A percentile compares a stretch with the other conserved stretches of the same genome.
Conservation (phyloP, 495 filamentous ascomycete genomes). For the Neurospora sublineolata region DNA sequence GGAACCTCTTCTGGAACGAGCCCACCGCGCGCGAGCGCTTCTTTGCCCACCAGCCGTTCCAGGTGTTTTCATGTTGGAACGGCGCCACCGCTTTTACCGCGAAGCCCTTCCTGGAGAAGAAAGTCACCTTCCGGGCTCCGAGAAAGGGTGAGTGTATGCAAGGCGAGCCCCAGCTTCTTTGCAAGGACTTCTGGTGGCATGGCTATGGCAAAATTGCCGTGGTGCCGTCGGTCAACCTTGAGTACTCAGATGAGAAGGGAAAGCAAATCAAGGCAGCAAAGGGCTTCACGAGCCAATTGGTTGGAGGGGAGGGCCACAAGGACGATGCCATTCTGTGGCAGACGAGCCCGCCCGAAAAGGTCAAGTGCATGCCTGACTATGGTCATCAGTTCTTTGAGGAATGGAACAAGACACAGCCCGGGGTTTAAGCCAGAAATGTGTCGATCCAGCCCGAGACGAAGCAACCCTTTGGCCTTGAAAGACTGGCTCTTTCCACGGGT, state of each 20-base stretch:
- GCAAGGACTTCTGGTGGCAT: slow-evolving; percentile 37
- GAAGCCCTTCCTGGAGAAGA: slow-evolving; percentile 20
- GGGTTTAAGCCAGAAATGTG: background rate
- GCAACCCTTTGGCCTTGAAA: background rate
- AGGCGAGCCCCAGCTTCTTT: slow-evolving; percentile 37
- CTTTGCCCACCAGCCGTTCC: slow-evolving; percentile 27
- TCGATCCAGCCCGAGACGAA: background rate
- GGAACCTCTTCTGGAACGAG: slow-evolving; percentile 39
- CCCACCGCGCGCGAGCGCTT: slow-evolving; percentile 16
- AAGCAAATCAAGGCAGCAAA: slow-evolving; percentile 28
- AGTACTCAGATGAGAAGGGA: slow-evolving; percentile 28
- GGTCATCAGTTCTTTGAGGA: slow-evolving; percentile 12
- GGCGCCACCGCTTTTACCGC: slow-evolving; percentile 27
- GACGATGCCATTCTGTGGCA: slow-evolving; percentile 11
- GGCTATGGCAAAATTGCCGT: slow-evolving; percentile 38
- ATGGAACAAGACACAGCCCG: slow-evolving; percentile 17
- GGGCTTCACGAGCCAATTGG: slow-evolving; percentile 27
- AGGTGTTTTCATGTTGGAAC: slow-evolving; percentile 47
- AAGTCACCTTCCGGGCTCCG: slow-evolving; percentile 23
- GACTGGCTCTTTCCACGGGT: background rate
- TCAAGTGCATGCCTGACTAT: slow-evolving; percentile 17
- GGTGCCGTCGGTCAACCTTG: slow-evolving; percentile 39
- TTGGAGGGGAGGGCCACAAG: slow-evolving; percentile 1
- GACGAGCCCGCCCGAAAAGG: slow-evolving; percentile 11
- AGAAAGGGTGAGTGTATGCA: slow-evolving; percentile 31